Percentiles rank a stretch among this genome's conserved stretches.
Evolutionary conservation across 306 rosid genomes (phyloP).

Genomic region (Acacia melanoxylon): DNA sequence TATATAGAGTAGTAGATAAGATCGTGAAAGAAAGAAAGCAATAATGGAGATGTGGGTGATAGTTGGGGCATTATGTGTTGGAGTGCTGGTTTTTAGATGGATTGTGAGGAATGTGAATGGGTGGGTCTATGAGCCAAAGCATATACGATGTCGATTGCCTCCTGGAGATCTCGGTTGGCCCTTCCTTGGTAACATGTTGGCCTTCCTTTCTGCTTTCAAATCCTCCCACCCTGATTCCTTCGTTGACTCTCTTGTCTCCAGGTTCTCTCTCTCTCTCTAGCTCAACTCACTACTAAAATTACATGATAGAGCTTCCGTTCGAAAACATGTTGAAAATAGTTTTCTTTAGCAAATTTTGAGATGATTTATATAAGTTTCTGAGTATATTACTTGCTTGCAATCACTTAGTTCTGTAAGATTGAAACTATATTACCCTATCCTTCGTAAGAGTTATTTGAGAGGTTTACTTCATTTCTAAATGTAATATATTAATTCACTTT

Average conservation of each 20-base stretch:
- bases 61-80: slow-evolving; percentile 19
- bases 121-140: slow-evolving; percentile 55
- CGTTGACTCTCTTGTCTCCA: slow-evolving; percentile 36
- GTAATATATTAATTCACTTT: too few relatives aligned
- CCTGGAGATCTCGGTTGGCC: slow-evolving; percentile 91
- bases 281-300: too few relatives aligned
- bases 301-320: too few relatives aligned
- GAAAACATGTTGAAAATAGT: too few relatives aligned
- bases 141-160: slow-evolving; percentile 42
- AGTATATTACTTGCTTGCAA: too few relatives aligned
- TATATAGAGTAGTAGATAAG: neutral
- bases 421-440: too few relatives aligned
- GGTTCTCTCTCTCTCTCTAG: neutral
- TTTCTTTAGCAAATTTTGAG: too few relatives aligned
- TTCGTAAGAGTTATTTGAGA: too few relatives aligned
- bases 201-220: slow-evolving; percentile 81
- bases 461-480: too few relatives aligned
- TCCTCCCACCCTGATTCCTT: slow-evolving; percentile 68
- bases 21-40: neutral
- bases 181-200: slow-evolving; percentile 84
- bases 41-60: slow-evolving; percentile 13
- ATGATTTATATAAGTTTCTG: too few relatives aligned
- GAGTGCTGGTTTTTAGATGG: slow-evolving; percentile 29
- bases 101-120: slow-evolving; percentile 49
- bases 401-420: too few relatives aligned